These are phyloP conservation scores for Aspergillus saccharolyticus DNA, from an alignment of 495 filamentous ascomycete genomes.

Conservation along the genomic window DNA sequence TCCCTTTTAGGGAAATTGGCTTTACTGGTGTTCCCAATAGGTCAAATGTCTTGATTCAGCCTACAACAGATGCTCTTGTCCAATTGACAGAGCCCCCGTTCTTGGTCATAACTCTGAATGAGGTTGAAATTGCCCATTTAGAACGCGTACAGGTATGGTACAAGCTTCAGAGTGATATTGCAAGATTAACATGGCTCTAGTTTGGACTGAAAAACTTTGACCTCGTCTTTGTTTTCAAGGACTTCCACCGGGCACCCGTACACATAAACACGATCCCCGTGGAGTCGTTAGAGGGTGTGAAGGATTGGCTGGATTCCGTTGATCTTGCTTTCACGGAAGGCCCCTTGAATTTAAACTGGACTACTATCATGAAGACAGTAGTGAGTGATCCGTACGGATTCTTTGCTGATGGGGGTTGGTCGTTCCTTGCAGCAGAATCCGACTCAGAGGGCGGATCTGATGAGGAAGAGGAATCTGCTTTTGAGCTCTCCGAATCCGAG, in stretches of 20 bases:
- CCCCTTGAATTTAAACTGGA: constrained; percentile 96
- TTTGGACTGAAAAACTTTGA: constrained; percentile 99
- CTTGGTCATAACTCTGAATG: constrained; percentile 86
- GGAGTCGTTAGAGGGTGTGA: constrained; percentile 87
- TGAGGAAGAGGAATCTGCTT: constrained; percentile 84
- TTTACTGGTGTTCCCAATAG: constrained; percentile 96
- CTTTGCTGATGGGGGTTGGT: constrained; percentile 94
- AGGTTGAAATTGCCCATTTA: constrained; percentile 93
- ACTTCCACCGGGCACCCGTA: constrained; percentile 78
- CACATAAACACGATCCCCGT: constrained; percentile 99
- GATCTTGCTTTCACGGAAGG: constrained; percentile 94
- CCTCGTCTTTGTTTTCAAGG: constrained; percentile 95
- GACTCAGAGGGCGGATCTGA: constrained; percentile 77
- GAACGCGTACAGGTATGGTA: constrained; percentile 77
- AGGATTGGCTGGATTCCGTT: constrained; percentile 94
- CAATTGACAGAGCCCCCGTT: constrained; percentile 97
- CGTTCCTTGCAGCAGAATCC: constrained; percentile 80
- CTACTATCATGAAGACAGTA: constrained; percentile 99
- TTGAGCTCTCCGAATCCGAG: constrained; percentile 83
- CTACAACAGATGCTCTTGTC: constrained; percentile 96
- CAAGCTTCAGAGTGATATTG: neutral
- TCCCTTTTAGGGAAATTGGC: constrained; percentile 92
- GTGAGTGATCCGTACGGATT: constrained; percentile 88
- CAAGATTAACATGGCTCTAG: constrained; percentile 30
- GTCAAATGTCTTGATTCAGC: constrained; percentile 90